A percentile compares a stretch with the other conserved stretches of the same genome.
phyloP scores from a whole-genome alignment of 2,329 filamentous ascomycete species.

The Trichophyton schoenleinii region DNA sequence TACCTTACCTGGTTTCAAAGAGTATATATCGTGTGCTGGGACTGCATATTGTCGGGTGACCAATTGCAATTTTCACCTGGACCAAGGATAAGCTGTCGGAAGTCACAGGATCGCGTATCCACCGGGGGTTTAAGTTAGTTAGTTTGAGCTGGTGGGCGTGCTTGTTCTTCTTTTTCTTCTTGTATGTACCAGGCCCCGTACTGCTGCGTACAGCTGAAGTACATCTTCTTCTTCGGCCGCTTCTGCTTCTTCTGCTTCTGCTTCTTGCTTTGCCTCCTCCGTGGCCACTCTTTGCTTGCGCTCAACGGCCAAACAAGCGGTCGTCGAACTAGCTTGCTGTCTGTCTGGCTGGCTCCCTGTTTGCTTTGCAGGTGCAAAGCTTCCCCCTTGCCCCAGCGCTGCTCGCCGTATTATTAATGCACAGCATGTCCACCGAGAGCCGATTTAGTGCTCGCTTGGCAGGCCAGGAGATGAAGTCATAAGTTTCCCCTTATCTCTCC shows the following conservation, averaged over 20 bases:
- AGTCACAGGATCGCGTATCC: constrained; percentile 4
- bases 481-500: neutral
- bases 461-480: neutral
- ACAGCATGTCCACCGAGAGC: neutral
- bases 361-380: too few species aligned
- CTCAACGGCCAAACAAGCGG: too few species aligned
- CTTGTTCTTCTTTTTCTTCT: neutral
- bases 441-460: neutral
- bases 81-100: constrained; percentile 16
- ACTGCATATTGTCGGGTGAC: constrained; percentile 25
- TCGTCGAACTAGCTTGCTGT: too few species aligned
- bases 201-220: neutral
- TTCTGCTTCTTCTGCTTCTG: neutral
- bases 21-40: neutral
- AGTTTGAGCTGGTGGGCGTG: too few species aligned
- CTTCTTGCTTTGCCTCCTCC: too few species aligned
- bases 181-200: neutral
- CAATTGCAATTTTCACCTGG: constrained; percentile 26
- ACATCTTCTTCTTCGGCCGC: neutral
- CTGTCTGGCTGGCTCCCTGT: too few species aligned
- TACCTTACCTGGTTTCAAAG: neutral
- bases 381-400: neutral
- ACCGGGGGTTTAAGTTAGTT: neutral
- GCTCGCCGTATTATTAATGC: neutral
- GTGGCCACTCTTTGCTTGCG: too few species aligned